Evolutionary conservation across 1,284 basidiomycete genomes (phyloP).

Genomic region (Tetrapyrgos nigripes): DNA sequence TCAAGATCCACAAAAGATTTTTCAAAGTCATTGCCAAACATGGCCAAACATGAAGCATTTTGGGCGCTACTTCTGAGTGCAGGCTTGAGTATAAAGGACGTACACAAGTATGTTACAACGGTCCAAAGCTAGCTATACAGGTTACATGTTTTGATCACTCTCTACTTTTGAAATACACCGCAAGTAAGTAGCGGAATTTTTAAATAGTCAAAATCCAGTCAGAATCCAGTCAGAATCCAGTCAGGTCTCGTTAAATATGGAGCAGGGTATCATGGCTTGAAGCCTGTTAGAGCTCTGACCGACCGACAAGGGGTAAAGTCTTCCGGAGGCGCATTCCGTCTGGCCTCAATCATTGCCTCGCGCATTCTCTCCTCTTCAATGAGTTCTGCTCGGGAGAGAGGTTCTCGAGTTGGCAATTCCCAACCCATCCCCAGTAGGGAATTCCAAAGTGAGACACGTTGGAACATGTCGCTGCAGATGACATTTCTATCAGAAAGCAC

Average conservation of each 20-base stretch:
- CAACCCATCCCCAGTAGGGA: conserved; percentile 67
- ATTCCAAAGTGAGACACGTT: conserved; percentile 71
- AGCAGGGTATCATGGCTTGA: conserved; percentile 36
- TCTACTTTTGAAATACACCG: too few relatives aligned
- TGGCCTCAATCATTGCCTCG: conserved; percentile 68
- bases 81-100: too few relatives aligned
- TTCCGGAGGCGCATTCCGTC: conserved; percentile 55
- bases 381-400: conserved; percentile 69
- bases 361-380: conserved; percentile 72
- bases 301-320: conserved; percentile 67
- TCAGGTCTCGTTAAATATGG: conserved; percentile 3
- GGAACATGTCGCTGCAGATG: conserved; percentile 66
- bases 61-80: too few relatives aligned
- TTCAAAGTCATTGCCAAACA: not conserved
- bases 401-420: conserved; percentile 63
- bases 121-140: too few relatives aligned
- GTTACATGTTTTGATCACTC: too few relatives aligned
- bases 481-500: conserved; percentile 8
- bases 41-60: too few relatives aligned
- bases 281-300: conserved; percentile 66
- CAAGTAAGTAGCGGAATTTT: too few relatives aligned
- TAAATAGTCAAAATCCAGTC: too few relatives aligned
- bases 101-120: too few relatives aligned
- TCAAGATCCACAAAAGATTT: not conserved
- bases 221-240: too few relatives aligned